Base-by-base conservation (phyloP, 2,329 filamentous ascomycete genomes). In the Aspergillus clavatus region DNA sequence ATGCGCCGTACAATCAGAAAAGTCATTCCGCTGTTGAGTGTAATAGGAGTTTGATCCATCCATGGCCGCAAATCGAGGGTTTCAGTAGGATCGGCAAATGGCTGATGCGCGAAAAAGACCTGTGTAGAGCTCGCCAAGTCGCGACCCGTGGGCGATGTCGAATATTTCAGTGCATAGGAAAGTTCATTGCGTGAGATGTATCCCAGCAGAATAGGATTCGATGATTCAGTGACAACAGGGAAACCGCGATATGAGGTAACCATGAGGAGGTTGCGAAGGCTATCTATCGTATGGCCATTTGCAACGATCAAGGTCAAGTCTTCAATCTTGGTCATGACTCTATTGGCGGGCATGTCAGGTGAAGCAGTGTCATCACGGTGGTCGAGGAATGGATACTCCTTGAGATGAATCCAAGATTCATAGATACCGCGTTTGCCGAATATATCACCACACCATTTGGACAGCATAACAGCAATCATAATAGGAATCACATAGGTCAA, bases 11-110 rank as follows among this genome's bases (percentile, higher is more conserved):
- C 88, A n/a, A 97, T 79, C 62, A 90, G 83, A 48, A 98, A 81
- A 47, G 78, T 84, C 12, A 83, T 83, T 51, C 83, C 80, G 18
- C 82, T 83, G 33, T 89, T 87, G 14, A 97, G 76, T 0, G 93
- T 97, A 38, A 98, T 86, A 0, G 93, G 93, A 0, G 93, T 98
- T 67, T 96, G 91, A 67, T 98, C 93, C 89, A 98, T 96, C 93
- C 93, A 98, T 2, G 90, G 90, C 6, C 91, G 78, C 8, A 98
- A 77, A 68, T 98, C 93, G 29, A 98, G 81, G 1, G 85, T 89
- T 12, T 81, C 78, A 16, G 78, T 74, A 0, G 87, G 86, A 59
- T 95, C 88, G 1, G 86, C 84, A 43, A 91, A 82, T 2, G 87
- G 84, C 60, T 90, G 86, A 62, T 94, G 87, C 1, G 81, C 78